phyloP scores from a whole-genome alignment of 306 rosid genomes.

The Clitoria ternatea region DNA sequence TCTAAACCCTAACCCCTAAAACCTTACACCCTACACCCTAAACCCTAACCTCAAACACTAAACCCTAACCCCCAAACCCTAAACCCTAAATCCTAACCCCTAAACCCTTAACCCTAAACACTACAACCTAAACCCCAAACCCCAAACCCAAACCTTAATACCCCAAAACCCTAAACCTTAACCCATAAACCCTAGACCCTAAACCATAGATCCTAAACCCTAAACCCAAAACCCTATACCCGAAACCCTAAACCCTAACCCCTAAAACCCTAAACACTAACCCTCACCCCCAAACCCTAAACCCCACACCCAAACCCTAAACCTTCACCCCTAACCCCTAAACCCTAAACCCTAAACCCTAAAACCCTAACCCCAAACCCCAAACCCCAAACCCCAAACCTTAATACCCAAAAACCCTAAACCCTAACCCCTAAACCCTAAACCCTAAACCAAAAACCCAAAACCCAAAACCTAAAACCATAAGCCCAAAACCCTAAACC shows the following conservation, averaged over 20 bases:
- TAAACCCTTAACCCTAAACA: constrained; percentile 5
- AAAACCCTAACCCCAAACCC: no score
- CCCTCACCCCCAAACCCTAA: no score
- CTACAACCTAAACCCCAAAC: not conserved
- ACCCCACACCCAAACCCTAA: not conserved
- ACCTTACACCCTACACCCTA: not conserved
- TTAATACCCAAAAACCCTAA: no score
- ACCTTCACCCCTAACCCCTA: not conserved
- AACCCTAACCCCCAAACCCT: not conserved
- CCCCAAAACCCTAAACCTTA: not conserved
- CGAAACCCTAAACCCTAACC: not conserved
- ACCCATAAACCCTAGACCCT: not conserved
- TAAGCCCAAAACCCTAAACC: no score
- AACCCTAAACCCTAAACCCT: not conserved
- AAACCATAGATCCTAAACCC: no score
- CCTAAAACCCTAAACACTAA: not conserved
- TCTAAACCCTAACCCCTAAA: constrained; percentile 18
- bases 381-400: no score
- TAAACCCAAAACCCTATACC: no score
- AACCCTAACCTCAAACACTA: no score
- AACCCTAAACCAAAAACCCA: no score
- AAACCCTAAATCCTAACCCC: constrained; percentile 11
- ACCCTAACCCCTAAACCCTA: no score
- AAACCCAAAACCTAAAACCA: no score
- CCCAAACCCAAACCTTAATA: not conserved